phyloP scores from a whole-genome alignment of 2,329 filamentous ascomycete species.

The Calonectria pseudoreteaudii region DNA sequence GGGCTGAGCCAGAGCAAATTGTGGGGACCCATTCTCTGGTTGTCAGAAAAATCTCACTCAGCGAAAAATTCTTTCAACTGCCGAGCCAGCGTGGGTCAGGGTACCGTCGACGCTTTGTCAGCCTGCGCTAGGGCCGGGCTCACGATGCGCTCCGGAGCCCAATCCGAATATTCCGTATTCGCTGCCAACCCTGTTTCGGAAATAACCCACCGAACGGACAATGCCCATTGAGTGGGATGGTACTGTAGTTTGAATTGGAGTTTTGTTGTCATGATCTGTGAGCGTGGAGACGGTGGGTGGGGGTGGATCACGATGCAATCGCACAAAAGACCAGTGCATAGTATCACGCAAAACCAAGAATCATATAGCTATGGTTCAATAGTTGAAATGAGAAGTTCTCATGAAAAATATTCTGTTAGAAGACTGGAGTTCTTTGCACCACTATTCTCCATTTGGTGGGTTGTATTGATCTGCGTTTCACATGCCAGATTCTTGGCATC shows the following conservation, averaged over 20 bases:
- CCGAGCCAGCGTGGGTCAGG: background rate
- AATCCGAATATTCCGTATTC: background rate
- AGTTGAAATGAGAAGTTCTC: fast-evolving
- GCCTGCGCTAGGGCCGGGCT: background rate
- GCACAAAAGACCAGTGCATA: too few relatives aligned
- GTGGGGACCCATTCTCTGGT: background rate
- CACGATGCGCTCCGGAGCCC: background rate
- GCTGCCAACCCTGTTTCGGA: background rate
- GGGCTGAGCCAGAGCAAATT: background rate
- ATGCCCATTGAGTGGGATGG: background rate
- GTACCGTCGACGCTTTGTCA: background rate
- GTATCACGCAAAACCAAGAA: background rate
- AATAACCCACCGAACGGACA: background rate
- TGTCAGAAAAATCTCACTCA: background rate
- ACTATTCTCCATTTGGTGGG: background rate
- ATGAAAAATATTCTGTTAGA: background rate
- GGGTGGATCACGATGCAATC: background rate
- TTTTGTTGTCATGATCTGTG: background rate
- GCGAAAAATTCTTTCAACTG: background rate
- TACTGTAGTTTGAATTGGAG: background rate
- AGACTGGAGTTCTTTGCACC: background rate
- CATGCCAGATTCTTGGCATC: background rate
- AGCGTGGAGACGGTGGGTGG: background rate
- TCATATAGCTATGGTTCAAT: background rate
- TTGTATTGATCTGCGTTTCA: background rate